Conservation (phyloP, 2,329 filamentous ascomycete species). For the Stagonosporopsis cucurbitacearum region DNA sequence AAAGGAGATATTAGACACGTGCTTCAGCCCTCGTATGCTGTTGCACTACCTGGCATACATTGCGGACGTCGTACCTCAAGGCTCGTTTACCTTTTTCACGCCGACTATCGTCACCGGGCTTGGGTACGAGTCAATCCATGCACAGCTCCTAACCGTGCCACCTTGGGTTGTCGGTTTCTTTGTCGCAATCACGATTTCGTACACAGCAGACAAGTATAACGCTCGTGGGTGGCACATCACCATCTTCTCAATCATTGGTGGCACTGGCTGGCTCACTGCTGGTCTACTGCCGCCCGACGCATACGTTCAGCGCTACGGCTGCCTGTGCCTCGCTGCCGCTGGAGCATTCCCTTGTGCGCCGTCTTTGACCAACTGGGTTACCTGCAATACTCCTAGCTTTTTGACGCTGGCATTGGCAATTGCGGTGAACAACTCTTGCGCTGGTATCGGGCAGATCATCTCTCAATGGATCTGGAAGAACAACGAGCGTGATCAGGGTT, state of each 20-base stretch:
- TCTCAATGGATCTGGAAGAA: conserved; percentile 52
- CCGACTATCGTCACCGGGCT: conserved; percentile 54
- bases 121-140: conserved; percentile 50
- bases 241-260: conserved; percentile 36
- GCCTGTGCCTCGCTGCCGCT: conserved; percentile 47
- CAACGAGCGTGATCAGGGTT: conserved; percentile 38
- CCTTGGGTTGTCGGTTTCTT: conserved; percentile 47
- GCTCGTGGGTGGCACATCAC: conserved; percentile 30
- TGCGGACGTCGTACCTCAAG: conserved; percentile 39
- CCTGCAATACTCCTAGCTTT: conserved; percentile 49
- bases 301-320: conserved; percentile 43
- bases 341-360: conserved; percentile 49
- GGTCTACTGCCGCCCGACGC: conserved; percentile 35
- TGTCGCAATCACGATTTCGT: conserved; percentile 32
- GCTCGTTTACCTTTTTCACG: conserved; percentile 51
- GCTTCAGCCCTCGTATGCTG: conserved; percentile 48
- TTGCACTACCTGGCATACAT: conserved; percentile 43
- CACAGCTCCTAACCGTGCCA: conserved; percentile 50
- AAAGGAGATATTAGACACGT: conserved; percentile 48
- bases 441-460: conserved; percentile 50
- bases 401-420: conserved; percentile 49
- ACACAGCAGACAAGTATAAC: conserved; percentile 32
- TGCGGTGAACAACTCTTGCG: conserved; percentile 49
- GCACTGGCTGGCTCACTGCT: conserved; percentile 42
- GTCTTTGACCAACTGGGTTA: conserved; percentile 49